Percentiles rank a stretch among this genome's conserved stretches.
These are phyloP conservation scores for Auriculariales sp. DNA, from an alignment of 768 basidiomycete genomes.

Conservation along the genomic window DNA sequence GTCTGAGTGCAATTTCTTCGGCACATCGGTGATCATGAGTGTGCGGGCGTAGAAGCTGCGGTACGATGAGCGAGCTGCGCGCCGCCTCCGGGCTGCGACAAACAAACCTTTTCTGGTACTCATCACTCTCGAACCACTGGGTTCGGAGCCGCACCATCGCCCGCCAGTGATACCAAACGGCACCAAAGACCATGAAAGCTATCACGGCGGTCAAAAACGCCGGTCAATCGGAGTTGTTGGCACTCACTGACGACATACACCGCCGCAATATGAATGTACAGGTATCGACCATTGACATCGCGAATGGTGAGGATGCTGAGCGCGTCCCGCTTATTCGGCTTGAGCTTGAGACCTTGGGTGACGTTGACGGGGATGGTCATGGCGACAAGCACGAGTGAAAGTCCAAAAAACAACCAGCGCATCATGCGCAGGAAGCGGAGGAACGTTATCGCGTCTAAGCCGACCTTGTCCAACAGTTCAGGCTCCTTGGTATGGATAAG, in stretches of 20 bases:
- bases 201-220: conserved; percentile 5
- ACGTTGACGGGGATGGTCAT: conserved; percentile 81
- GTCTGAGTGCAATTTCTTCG: conserved; percentile 71
- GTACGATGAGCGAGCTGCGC: no score
- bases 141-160: conserved; percentile 66
- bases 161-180: conserved; percentile 62
- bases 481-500: conserved; percentile 73
- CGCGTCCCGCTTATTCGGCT: conserved; percentile 37
- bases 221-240: background rate
- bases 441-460: conserved; percentile 86
- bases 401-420: conserved; percentile 51
- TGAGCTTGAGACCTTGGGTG: conserved; percentile 62
- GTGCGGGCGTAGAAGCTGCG: conserved; percentile 93
- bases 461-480: conserved; percentile 77
- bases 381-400: conserved; percentile 50
- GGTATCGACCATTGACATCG: conserved; percentile 51
- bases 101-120: conserved; percentile 5
- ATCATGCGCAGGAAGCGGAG: conserved; percentile 83
- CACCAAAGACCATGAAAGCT: conserved; percentile 43
- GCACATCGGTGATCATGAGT: conserved; percentile 65
- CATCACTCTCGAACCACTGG: conserved; percentile 54
- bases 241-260: conserved; percentile 64
- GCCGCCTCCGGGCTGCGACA: no score
- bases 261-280: conserved; percentile 74
- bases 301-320: conserved; percentile 80